Base-by-base conservation (phyloP, 495 filamentous ascomycete species). In the Thozetella sp. region DNA sequence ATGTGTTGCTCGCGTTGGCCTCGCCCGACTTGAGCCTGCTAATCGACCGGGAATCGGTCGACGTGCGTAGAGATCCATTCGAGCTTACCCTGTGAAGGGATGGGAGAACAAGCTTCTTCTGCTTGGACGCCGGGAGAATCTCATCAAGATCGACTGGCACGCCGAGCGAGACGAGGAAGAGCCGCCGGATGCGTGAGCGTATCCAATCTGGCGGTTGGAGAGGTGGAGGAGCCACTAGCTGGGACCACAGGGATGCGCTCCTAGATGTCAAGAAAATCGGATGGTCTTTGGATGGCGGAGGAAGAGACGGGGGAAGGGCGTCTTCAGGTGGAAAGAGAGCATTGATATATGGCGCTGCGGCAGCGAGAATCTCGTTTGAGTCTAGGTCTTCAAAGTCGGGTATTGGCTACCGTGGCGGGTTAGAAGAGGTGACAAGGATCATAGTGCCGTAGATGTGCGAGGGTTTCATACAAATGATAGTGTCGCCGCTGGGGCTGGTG, bases 181-280 rank as follows among this genome's bases (percentile, higher is more conserved):
- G 85, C 11, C 95, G 90, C 55, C 95, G 91, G 67, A 97, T 98
- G 54, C 94, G 93, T 52, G 92, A 97, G 57, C 96, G 92, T 60
- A 97, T 93, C 95, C 95, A 99, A 74, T 99, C 94, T 0, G 96
- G 94, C 1, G 95, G 96, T 70, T 96, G 93, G 25, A 98, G 85
- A 2, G 95, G 93, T 0, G 95, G 95, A 22, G 95, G 94, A 1
- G 94, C 93, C 19, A 96, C 90, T 26, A 99, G 88, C 75, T 99
- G 96, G 25, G 93, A 91, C 95, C 95, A 99, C 37, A 99, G 84
- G 3, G 96, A 97, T 62, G 89, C 85, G 63, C 90, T 94, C 54
- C 86, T 76, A 22, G 85, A 78, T n/a, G 84, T 86, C 54, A 89
- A 80, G 72, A 93, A 92, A 56, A 87, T 82, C 26, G 85, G 79